These are phyloP conservation scores for Chrysoporthe deuterocubensis DNA, from an alignment of 2,329 filamentous ascomycete species.

Conservation along the genomic window DNA sequence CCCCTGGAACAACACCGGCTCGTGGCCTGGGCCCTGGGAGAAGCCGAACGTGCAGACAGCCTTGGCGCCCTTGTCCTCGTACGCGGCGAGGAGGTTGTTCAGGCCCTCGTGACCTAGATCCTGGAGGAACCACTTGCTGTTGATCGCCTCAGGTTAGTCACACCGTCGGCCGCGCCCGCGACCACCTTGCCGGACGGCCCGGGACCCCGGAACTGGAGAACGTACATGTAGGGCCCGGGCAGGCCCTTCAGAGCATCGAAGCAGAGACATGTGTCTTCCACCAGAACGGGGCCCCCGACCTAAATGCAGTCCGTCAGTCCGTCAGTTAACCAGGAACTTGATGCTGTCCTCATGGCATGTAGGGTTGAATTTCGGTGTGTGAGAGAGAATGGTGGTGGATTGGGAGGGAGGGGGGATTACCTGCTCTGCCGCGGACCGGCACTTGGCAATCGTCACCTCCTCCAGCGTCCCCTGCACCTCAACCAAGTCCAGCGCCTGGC, in stretches of 20 bases:
- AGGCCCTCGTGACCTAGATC: slow-evolving; percentile 81
- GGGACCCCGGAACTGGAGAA: slow-evolving; percentile 26
- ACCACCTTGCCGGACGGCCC: neutral
- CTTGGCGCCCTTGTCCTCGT: slow-evolving; percentile 87
- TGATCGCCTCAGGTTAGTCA: neutral
- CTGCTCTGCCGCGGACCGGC: slow-evolving; percentile 75
- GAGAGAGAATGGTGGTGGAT: neutral
- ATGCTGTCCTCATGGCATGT: neutral
- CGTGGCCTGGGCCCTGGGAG: slow-evolving; percentile 79
- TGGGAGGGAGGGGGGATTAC: slow-evolving; percentile 46
- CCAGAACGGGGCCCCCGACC: slow-evolving; percentile 85
- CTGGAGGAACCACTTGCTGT: slow-evolving; percentile 91
- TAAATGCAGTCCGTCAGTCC: slow-evolving; percentile 39
- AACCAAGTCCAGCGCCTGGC: slow-evolving; percentile 75
- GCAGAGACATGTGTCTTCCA: slow-evolving; percentile 94
- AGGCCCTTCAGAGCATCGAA: slow-evolving; percentile 90
- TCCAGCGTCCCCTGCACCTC: slow-evolving; percentile 94
- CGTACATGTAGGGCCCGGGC: slow-evolving; percentile 93
- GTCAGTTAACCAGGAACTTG: neutral
- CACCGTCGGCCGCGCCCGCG: too few species aligned
- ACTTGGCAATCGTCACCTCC: slow-evolving; percentile 89
- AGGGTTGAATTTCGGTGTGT: too few species aligned
- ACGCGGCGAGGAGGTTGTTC: slow-evolving; percentile 87
- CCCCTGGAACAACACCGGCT: slow-evolving; percentile 90
- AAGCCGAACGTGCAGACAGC: slow-evolving; percentile 97